These are phyloP conservation scores for Nothopassalora personata DNA, from an alignment of 2,329 filamentous ascomycete genomes.

Conservation along the genomic window DNA sequence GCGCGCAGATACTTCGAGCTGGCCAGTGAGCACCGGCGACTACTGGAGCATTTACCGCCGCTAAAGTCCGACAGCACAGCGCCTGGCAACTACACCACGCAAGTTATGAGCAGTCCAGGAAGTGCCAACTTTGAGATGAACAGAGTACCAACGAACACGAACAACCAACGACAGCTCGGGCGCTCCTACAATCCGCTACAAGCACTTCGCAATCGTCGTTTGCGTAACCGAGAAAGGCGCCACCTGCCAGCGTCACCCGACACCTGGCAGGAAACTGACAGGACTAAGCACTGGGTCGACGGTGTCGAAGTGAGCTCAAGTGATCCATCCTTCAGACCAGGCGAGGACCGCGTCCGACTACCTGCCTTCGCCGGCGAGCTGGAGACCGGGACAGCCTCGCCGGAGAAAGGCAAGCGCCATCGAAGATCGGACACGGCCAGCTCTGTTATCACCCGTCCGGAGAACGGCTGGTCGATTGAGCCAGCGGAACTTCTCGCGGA, in stretches of 20 bases:
- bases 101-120: slow-evolving; percentile 39
- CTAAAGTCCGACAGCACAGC: slow-evolving; percentile 49
- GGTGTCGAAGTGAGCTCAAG: slow-evolving; percentile 51
- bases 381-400: slow-evolving; percentile 13
- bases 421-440: slow-evolving; percentile 38
- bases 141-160: slow-evolving; percentile 35
- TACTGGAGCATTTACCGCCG: slow-evolving; percentile 74
- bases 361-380: slow-evolving; percentile 27
- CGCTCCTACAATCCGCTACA: slow-evolving; percentile 87
- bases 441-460: slow-evolving; percentile 62
- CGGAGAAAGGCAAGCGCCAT: slow-evolving; percentile 22
- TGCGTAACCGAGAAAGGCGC: slow-evolving; percentile 71
- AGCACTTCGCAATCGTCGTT: slow-evolving; percentile 83
- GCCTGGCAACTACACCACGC: slow-evolving; percentile 38
- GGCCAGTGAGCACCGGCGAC: slow-evolving; percentile 72
- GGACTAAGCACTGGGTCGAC: slow-evolving; percentile 73
- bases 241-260: slow-evolving; percentile 67
- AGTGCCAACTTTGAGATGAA: slow-evolving; percentile 36
- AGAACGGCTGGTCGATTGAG: slow-evolving; percentile 78
- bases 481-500: slow-evolving; percentile 86
- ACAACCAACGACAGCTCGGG: slow-evolving; percentile 46
- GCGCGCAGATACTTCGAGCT: slow-evolving; percentile 82
- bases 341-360: slow-evolving; percentile 30
- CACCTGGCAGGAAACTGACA: slow-evolving; percentile 69
- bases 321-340: slow-evolving; percentile 33